These are phyloP conservation scores for Neurospora discreta DNA, from an alignment of 495 filamentous ascomycete species.

Conservation along the genomic window DNA sequence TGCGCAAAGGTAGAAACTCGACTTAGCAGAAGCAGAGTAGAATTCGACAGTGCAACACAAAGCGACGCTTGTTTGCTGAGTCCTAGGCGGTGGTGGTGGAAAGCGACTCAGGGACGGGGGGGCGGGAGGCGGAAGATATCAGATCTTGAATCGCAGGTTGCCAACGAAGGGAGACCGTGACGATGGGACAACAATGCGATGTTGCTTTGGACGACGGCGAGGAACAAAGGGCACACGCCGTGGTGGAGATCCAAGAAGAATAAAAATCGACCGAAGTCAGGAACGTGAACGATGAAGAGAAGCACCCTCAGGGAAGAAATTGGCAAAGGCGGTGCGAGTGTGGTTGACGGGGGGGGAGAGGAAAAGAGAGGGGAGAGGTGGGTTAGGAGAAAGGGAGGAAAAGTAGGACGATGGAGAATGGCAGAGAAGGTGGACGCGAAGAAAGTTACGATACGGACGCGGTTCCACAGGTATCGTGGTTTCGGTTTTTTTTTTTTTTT, in stretches of 20 bases:
- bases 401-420: background rate
- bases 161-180: conserved; percentile 1
- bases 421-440: background rate
- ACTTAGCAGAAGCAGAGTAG: background rate
- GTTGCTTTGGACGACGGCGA: conserved; percentile 3
- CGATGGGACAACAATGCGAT: background rate
- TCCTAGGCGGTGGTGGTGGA: background rate
- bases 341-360: conserved; percentile 3
- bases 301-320: conserved; percentile 23
- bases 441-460: background rate
- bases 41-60: background rate
- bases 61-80: background rate
- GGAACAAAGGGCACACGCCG: conserved; percentile 11
- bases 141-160: background rate
- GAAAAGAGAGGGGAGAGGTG: background rate
- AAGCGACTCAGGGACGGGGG: background rate
- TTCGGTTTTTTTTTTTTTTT: background rate
- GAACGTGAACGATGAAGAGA: conserved; percentile 22
- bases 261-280: conserved; percentile 17
- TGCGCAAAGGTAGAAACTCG: background rate
- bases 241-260: conserved; percentile 14
- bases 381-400: conserved; percentile 2
- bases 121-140: background rate
- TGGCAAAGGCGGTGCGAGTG: conserved; percentile 27
- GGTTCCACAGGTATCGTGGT: background rate